Evolutionary conservation across 2,329 filamentous ascomycete genomes (phyloP).

Genomic region (Exophiala sp.): DNA sequence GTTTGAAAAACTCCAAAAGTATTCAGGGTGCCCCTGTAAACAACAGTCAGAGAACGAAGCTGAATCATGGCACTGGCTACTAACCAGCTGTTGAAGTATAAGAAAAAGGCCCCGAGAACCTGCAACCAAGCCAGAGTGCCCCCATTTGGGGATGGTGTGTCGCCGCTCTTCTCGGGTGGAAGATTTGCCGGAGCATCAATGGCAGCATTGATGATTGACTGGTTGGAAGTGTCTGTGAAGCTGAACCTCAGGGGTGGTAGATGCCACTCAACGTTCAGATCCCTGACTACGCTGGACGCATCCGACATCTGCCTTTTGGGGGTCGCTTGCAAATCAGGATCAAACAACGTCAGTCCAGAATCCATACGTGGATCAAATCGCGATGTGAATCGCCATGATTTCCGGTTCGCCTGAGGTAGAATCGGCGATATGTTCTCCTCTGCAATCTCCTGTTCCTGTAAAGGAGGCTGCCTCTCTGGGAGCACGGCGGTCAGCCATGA

Average conservation of each 20-base stretch:
- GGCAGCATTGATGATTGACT: neutral
- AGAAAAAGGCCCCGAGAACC: constrained; percentile 27
- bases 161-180: neutral
- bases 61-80: neutral
- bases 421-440: neutral
- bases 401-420: neutral
- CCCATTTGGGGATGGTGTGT: constrained; percentile 25
- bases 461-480: neutral
- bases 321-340: neutral
- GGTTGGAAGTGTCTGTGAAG: neutral
- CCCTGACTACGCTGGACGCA: neutral
- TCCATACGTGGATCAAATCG: constrained; percentile 5
- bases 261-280: constrained; percentile 1
- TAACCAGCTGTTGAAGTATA: constrained; percentile 23
- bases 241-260: neutral
- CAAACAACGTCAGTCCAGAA: constrained; percentile 3
- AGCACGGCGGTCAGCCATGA: constrained; percentile 4
- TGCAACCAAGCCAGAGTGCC: constrained; percentile 33
- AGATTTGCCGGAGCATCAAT: constrained; percentile 1
- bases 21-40: constrained; percentile 25
- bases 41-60: neutral
- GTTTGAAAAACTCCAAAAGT: constrained; percentile 34
- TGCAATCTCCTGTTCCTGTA: neutral
- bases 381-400: constrained; percentile 2
- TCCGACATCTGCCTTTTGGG: neutral